A percentile compares a stretch with the other conserved stretches of the same genome.
These are phyloP conservation scores for Lipomyces chichibuensis DNA, from an alignment of 805 yeast species.

Conservation along the genomic window DNA sequence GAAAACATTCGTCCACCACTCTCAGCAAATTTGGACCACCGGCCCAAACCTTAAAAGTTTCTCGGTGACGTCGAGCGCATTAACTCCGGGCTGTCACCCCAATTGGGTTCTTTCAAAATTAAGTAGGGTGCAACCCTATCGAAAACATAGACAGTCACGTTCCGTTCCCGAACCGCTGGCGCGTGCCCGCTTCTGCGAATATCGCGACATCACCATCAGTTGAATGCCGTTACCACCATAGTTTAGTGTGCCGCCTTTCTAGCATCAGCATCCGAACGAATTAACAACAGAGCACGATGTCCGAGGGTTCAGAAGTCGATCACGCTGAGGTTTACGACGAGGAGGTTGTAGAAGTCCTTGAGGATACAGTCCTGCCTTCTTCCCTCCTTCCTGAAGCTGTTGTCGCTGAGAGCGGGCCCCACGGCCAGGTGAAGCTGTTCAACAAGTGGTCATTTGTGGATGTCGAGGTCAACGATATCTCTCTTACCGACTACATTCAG, in stretches of 20 bases:
- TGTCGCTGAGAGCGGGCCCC: slow-evolving; percentile 93
- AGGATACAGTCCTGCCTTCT: slow-evolving; percentile 44
- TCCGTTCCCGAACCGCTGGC: background rate
- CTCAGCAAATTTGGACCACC: background rate
- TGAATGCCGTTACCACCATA: background rate
- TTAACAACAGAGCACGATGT: slow-evolving; percentile 14
- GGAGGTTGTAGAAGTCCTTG: slow-evolving; percentile 26
- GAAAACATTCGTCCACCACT: background rate
- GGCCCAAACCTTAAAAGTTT: background rate
- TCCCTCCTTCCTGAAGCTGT: slow-evolving; percentile 96
- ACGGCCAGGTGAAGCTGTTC: slow-evolving; percentile 95
- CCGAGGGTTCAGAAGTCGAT: slow-evolving; percentile 29
- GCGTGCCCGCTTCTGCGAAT: background rate
- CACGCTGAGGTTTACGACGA: slow-evolving; percentile 24
- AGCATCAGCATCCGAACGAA: background rate
- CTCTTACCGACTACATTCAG: slow-evolving; percentile 97
- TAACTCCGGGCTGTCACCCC: background rate
- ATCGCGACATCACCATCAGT: background rate
- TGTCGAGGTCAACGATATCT: slow-evolving; percentile 95
- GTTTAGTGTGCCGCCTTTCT: background rate
- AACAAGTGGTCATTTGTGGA: slow-evolving; percentile 99
- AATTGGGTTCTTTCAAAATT: background rate
- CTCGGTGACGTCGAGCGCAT: background rate
- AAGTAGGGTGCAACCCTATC: slow-evolving; percentile 5
- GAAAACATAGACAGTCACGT: background rate